Conservation (phyloP, 2,329 filamentous ascomycete species). For the Exophiala lecanii-corni region DNA sequence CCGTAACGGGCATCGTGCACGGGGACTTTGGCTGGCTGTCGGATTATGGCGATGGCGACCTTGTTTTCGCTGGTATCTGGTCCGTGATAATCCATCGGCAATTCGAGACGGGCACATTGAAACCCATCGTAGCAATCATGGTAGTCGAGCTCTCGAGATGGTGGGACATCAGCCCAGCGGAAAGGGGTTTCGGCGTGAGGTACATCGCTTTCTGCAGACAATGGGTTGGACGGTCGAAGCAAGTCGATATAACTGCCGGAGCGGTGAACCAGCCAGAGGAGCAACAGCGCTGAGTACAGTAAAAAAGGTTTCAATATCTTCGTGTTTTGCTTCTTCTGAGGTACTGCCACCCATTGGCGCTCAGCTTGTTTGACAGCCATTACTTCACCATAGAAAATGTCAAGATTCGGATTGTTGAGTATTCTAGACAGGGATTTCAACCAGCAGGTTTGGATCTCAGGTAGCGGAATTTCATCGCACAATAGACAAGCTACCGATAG, state of each 20-base stretch:
- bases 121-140: slow-evolving; percentile 42
- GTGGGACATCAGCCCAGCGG: slow-evolving; percentile 17
- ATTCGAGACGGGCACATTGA: slow-evolving; percentile 44
- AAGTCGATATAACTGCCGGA: too few relatives aligned
- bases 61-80: slow-evolving; percentile 28
- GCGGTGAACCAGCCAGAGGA: too few relatives aligned
- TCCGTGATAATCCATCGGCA: slow-evolving; percentile 45
- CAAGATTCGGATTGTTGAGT: too few relatives aligned
- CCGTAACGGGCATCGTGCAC: slow-evolving; percentile 40
- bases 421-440: too few relatives aligned
- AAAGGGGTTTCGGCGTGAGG: slow-evolving; percentile 1
- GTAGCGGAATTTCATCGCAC: too few relatives aligned
- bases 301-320: too few relatives aligned
- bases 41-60: slow-evolving; percentile 42
- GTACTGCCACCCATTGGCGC: background rate
- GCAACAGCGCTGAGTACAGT: too few relatives aligned
- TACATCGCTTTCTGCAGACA: too few relatives aligned
- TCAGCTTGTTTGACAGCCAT: background rate
- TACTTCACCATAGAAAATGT: background rate
- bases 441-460: too few relatives aligned
- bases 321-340: background rate
- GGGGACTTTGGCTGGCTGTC: slow-evolving; percentile 36
- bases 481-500: too few relatives aligned
- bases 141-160: slow-evolving; percentile 32
- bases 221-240: too few relatives aligned